Base-by-base conservation (phyloP, 768 basidiomycete species). In the Serendipita sp. region DNA sequence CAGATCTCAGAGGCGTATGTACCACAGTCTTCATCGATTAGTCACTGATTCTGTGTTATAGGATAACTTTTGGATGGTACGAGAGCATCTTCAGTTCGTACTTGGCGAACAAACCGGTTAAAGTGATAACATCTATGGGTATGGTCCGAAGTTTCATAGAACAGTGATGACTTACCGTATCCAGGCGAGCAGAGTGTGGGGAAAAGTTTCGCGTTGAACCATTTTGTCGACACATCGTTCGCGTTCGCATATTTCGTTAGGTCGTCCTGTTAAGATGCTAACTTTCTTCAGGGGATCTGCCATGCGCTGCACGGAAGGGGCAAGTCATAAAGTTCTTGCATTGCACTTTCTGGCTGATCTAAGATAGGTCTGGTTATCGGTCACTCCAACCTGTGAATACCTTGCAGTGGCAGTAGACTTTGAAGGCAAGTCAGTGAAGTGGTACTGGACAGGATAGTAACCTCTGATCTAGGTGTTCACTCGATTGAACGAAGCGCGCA, bases 351-450 rank as follows among this genome's bases (percentile, higher is more conserved):
- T 53, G 56, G 17, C 26, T 43, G 4, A 44, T 58, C 33, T 66
- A 68, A 81, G 82, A 71, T 82, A 82, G 3, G 80, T 83, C 2
- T 84, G 82, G 83, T 79, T 84, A 77, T 83, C 82, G 0, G 80
- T 81, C 7, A 82, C 82, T 1, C 83, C 83, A 0, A 83, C 82
- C 0, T 72, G 77, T 51, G 77, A 82, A 24, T 70, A 70, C 0
- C 67, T 84, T 7, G 72, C 84, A 7, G 81, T 84, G 0, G 78
- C 82, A 2, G 74, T 84, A 3, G 83, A 84, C 65, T 84, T 84
- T 48, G 83, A 84, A 76, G 83, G 83, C 76, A 26, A 58, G 53
- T 9, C n/a, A n/a, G n/a, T n/a, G n/a, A 5, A 5, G 7, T 48
- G n/a, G 26, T n/a, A 20, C n/a, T n/a, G 38, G 7, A 20, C n/a